Percentiles rank a stretch among this genome's conserved stretches.
phyloP scores from a whole-genome alignment of 768 basidiomycete species.

The Rhizopogon vesiculosus region DNA sequence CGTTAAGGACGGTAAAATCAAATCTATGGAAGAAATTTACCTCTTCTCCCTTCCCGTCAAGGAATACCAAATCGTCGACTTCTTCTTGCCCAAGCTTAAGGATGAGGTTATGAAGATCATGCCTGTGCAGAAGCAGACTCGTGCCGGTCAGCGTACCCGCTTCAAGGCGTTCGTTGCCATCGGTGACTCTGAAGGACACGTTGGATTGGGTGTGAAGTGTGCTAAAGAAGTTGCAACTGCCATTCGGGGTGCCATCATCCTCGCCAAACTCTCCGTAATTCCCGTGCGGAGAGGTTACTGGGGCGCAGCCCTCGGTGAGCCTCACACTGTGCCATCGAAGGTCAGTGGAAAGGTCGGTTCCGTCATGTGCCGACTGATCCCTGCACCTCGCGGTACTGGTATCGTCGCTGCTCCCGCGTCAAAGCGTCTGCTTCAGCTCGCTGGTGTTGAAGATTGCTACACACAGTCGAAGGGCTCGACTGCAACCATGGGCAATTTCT shows the following conservation, averaged over 20 bases:
- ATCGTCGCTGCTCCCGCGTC: constrained; percentile 98
- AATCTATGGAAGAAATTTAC: constrained; percentile 99
- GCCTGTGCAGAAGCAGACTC: constrained; percentile 99
- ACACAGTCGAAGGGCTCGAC: constrained; percentile 98
- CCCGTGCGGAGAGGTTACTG: constrained; percentile 99
- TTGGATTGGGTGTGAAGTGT: constrained; percentile 99
- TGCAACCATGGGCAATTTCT: constrained; percentile 98
- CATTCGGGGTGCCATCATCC: constrained; percentile 98
- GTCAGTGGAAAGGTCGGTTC: constrained; percentile 98
- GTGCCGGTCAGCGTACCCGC: constrained; percentile 97
- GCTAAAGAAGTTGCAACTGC: constrained; percentile 99
- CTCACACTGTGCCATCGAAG: constrained; percentile 98
- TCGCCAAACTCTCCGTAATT: constrained; percentile 96
- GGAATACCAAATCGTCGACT: constrained; percentile 99
- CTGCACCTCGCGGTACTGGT: constrained; percentile 97
- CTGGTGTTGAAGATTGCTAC: constrained; percentile 97
- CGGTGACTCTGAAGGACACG: constrained; percentile 97
- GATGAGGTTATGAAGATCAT: constrained; percentile 99
- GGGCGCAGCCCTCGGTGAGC: constrained; percentile 98
- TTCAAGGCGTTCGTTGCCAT: constrained; percentile 99
- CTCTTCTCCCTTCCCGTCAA: constrained; percentile 99
- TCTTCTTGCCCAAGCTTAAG: constrained; percentile 98
- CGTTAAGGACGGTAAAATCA: constrained; percentile 99
- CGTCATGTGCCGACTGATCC: constrained; percentile 98
- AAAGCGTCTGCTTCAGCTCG: constrained; percentile 94